These are phyloP conservation scores for Suillus americanus DNA, from an alignment of 768 basidiomycete species.

Conservation along the genomic window DNA sequence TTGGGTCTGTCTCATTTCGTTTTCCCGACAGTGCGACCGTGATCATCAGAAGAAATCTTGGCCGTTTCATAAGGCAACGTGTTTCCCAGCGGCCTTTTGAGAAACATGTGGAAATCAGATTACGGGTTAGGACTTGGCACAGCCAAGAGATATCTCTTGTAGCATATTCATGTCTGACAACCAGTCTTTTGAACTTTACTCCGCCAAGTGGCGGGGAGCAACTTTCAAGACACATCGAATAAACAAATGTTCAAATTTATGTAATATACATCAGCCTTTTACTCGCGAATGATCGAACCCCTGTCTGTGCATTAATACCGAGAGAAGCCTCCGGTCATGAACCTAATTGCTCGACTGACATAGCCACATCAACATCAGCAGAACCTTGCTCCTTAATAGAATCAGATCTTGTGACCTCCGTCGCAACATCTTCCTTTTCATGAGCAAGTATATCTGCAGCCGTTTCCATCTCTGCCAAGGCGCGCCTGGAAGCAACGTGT, in stretches of 20 bases:
- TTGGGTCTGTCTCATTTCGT: not conserved
- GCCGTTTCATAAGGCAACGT: conserved; percentile 34
- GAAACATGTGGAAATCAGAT: no score
- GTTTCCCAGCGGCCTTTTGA: conserved; percentile 36
- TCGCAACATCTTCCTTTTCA: conserved; percentile 9
- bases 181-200: not conserved
- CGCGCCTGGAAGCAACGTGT: conserved; percentile 31
- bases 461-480: conserved; percentile 49
- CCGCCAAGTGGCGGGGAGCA: not conserved
- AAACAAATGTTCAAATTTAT: no score
- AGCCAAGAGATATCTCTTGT: not conserved
- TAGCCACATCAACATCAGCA: not conserved
- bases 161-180: not conserved
- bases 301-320: not conserved
- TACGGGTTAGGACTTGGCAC: not conserved
- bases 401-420: not conserved
- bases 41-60: conserved; percentile 39
- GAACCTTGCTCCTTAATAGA: not conserved
- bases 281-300: not conserved
- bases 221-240: not conserved
- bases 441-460: conserved; percentile 21
- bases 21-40: conserved; percentile 30
- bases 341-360: not conserved
- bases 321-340: not conserved
- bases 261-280: not conserved